Evolutionary conservation across 257 asterid species (phyloP).

Genomic region (Gentiana straminea): DNA sequence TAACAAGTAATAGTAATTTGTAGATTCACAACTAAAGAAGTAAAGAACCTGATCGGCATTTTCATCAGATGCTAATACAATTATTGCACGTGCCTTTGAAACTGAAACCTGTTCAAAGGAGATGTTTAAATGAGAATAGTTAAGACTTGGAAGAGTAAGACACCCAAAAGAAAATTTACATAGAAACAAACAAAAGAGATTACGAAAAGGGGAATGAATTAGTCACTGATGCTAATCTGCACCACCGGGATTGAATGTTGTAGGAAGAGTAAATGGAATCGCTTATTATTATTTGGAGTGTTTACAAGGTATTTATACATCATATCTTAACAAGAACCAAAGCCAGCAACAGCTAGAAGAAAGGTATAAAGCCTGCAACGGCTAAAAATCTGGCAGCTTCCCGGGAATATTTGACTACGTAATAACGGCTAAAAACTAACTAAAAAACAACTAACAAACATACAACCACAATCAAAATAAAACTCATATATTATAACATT

Average conservation of each 20-base stretch:
- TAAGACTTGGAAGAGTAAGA: neutral
- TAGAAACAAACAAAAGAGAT: neutral
- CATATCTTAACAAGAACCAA: no score
- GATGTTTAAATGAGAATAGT: conserved; percentile 10
- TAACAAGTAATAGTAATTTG: neutral
- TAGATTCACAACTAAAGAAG: neutral
- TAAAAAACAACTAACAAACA: no score
- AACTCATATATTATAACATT: no score
- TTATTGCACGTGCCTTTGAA: conserved; percentile 93
- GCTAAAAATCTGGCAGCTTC: no score
- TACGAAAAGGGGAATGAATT: neutral
- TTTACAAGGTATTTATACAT: no score
- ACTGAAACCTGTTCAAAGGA: conserved; percentile 66
- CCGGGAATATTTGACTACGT: no score
- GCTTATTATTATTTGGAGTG: no score
- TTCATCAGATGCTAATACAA: conserved; percentile 93
- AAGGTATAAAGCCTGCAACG: no score
- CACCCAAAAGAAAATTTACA: neutral
- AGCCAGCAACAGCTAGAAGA: no score
- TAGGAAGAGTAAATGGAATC: neutral
- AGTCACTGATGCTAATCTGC: neutral
- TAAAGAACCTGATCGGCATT: conserved; percentile 88
- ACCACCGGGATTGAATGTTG: neutral
- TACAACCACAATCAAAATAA: no score
- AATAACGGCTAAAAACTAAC: no score